Evolutionary conservation across 2,329 filamentous ascomycete species (phyloP).

Genomic region (Orbilia brochopaga): DNA sequence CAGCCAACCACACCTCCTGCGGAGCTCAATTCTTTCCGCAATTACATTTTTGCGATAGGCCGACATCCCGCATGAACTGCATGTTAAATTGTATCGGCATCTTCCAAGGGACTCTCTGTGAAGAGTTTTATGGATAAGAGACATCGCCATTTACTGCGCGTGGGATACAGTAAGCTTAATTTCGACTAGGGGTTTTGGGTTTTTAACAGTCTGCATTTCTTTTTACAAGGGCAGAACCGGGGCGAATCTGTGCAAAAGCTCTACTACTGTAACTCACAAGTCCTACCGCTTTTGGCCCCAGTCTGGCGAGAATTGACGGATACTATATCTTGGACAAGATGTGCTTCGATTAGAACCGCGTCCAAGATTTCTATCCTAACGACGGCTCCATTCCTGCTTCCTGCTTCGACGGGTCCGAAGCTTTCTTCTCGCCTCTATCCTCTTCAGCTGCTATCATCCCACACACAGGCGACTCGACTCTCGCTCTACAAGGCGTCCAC

Average conservation of each 20-base stretch:
- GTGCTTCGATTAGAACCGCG: constrained; percentile 33
- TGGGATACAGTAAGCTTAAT: constrained; percentile 25
- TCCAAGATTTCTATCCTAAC: constrained; percentile 11
- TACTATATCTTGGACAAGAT: constrained; percentile 39
- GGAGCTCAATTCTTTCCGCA: constrained; percentile 34
- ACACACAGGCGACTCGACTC: background rate
- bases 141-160: constrained; percentile 11
- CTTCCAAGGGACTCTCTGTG: constrained; percentile 10
- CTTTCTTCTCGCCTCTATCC: background rate
- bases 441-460: background rate
- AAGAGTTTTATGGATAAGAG: constrained; percentile 24
- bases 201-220: constrained; percentile 15
- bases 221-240: constrained; percentile 1
- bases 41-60: constrained; percentile 32
- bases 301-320: constrained; percentile 26
- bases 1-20: constrained; percentile 28
- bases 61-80: constrained; percentile 39
- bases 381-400: constrained; percentile 5
- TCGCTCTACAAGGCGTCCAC: background rate
- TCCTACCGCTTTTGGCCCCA: constrained; percentile 32
- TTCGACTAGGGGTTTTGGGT: constrained; percentile 18
- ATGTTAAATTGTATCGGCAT: constrained; percentile 31
- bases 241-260: background rate
- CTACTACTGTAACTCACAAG: constrained; percentile 11
- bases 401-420: constrained; percentile 8